Evolutionary conservation across 192 early-diverging fungal species (phyloP).

Genomic region (Linnemannia schmuckeri): DNA sequence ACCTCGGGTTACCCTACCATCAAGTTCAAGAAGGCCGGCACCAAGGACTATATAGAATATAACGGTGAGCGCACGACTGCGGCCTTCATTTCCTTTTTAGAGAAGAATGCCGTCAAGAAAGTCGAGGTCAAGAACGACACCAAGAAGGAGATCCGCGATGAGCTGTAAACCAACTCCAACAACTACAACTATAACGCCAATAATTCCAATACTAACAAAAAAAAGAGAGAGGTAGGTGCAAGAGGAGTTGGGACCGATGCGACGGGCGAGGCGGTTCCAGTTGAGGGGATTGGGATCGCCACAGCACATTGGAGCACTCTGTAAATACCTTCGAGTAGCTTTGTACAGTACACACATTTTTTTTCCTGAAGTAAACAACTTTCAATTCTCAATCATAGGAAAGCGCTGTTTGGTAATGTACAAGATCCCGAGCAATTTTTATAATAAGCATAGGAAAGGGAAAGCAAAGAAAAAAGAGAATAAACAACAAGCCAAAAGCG

Average conservation of each 20-base stretch:
- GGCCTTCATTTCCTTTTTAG: slow-evolving; percentile 80
- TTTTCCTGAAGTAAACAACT: background rate
- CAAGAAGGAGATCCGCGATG: background rate
- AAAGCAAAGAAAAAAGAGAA: background rate
- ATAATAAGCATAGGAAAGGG: background rate
- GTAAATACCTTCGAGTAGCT: background rate
- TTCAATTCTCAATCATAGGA: background rate
- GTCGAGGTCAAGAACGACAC: slow-evolving; percentile 17
- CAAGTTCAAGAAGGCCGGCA: slow-evolving; percentile 85
- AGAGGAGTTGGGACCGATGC: background rate
- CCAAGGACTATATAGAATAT: slow-evolving; percentile 82
- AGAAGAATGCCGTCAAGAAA: slow-evolving; percentile 73
- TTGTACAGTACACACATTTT: slow-evolving; percentile 5
- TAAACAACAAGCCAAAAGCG: background rate
- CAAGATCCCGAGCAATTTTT: background rate
- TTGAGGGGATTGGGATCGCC: background rate
- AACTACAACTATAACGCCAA: background rate
- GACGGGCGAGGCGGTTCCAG: background rate
- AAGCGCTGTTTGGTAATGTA: background rate
- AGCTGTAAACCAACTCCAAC: slow-evolving; percentile 6
- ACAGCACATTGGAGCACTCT: background rate
- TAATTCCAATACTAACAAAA: background rate
- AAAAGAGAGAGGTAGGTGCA: background rate
- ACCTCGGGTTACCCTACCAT: slow-evolving; percentile 94
- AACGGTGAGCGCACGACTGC: slow-evolving; percentile 84